Evolutionary conservation across 192 early-diverging fungal species (phyloP), one percentile per base, ranked within the genome.

Genomic region (Coemansia sp.): DNA sequence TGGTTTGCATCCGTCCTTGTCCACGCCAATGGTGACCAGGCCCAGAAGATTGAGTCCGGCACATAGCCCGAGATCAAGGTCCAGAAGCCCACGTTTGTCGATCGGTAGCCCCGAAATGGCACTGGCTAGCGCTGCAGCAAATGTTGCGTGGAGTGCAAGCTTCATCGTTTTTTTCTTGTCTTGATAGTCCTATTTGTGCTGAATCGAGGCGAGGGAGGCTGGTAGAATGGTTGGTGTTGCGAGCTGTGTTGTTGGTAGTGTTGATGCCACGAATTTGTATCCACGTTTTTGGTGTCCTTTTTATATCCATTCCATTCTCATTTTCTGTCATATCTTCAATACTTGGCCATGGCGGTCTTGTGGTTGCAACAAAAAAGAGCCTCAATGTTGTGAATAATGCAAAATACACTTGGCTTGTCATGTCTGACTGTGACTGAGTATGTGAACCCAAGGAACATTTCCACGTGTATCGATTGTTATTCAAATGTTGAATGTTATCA

Each of bases 51-150:
- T 67, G 40, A 73, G 65, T 29, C 62, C 65, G 5, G 62, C 64
- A 40, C 71, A 73, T 19, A 67, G 61, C 17, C 65, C 61, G n/a
- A 73, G 65, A 58, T 73, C 71, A 28, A 73, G 52, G 33, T 73
- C 61, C 56, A 73, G 45, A 2, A 73, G 42, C 0, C 65, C 70
- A 37, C 70, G 70, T 1, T 58, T 63, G 19, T 55, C 34, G 11
- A 73, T 34, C 1, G 60, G 64, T 23, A 25, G 25, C 5, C 22
- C 45, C 6, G 23, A 2, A 25, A 15, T 23, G 0, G 25, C 9
- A 42, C 59, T 57, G n/a, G 25, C 55, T 13, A 38, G 47, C 23
- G 70, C 60, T 48, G 56, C 41, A 23, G 56, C 34, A 33, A 57
- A 31, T 40, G 64, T 25, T 28, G 57, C 33, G 54, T 55, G 61